Conservation (phyloP, 2,329 filamentous ascomycete species). For the Tolypocladium album region DNA sequence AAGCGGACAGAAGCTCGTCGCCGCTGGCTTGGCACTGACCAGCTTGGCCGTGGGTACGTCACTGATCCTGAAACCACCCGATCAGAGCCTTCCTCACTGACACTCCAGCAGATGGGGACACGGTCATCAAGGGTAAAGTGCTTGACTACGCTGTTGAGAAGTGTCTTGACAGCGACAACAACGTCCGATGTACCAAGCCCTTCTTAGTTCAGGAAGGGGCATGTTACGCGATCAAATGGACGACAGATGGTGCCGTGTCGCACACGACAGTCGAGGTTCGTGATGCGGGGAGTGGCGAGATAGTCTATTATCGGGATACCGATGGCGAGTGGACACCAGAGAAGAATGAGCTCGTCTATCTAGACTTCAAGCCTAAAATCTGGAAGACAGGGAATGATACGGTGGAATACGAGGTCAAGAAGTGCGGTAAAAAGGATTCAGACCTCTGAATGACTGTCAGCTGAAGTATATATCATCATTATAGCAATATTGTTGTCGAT, state of each 20-base stretch:
- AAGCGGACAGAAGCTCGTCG: slow-evolving; percentile 6
- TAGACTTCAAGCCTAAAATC: slow-evolving; percentile 36
- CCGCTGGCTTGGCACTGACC: slow-evolving; percentile 7
- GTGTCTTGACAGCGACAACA: slow-evolving; percentile 26
- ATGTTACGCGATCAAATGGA: slow-evolving; percentile 31
- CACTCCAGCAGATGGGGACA: slow-evolving; percentile 4
- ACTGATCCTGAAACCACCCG: background rate
- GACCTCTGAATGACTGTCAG: background rate
- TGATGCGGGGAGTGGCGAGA: slow-evolving; percentile 24
- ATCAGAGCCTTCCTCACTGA: background rate
- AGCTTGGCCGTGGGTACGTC: slow-evolving; percentile 5
- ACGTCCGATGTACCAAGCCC: slow-evolving; percentile 26
- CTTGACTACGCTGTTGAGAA: slow-evolving; percentile 30
- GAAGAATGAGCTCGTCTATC: slow-evolving; percentile 32
- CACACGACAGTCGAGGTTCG: slow-evolving; percentile 27
- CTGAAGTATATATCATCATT: background rate
- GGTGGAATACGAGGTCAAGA: slow-evolving; percentile 28
- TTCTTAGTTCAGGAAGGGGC: slow-evolving; percentile 25
- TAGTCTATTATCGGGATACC: slow-evolving; percentile 34
- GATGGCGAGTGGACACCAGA: slow-evolving; percentile 32
- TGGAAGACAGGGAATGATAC: slow-evolving; percentile 31
- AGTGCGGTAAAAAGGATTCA: slow-evolving; percentile 1
- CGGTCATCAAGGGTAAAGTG: slow-evolving; percentile 20
- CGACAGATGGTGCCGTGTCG: slow-evolving; percentile 23
- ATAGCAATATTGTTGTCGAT: background rate